Conservation (phyloP, 495 filamentous ascomycete genomes). For the Xylaria acuta region DNA sequence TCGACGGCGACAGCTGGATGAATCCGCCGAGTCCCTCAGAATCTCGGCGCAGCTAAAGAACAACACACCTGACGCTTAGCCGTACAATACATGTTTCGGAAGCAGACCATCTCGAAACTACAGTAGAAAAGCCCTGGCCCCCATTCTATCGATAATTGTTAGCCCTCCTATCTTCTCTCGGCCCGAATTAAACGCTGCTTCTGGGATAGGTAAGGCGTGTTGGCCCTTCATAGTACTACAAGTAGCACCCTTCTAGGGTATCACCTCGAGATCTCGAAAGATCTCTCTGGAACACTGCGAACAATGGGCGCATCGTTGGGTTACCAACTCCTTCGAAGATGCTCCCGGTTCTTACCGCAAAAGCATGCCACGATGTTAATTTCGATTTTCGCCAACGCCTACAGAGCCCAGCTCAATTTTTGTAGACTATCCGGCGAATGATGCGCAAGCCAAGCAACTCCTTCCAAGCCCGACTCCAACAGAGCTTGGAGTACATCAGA, state of each 20-base stretch:
- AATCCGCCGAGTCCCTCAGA: not conserved
- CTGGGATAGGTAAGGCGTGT: not conserved
- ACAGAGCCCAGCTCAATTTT: not conserved
- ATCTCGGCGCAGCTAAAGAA: not conserved
- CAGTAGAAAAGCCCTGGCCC: constrained; percentile 12
- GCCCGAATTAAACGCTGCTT: not conserved
- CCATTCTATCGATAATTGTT: not conserved
- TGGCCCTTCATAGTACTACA: not conserved
- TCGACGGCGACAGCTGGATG: not conserved
- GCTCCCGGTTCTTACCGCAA: not conserved
- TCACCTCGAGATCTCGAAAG: not conserved
- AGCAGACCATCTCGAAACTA: not conserved
- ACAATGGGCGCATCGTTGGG: not conserved
- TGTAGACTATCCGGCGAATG: not conserved
- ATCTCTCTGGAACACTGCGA: not conserved
- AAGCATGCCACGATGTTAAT: not conserved
- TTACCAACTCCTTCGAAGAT: not conserved
- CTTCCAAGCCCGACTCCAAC: not conserved
- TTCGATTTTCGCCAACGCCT: not conserved
- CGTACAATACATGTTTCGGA: constrained; percentile 2
- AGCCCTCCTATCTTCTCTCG: not conserved
- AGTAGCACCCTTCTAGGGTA: not conserved
- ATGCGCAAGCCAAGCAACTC: not conserved
- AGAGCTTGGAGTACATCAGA: not conserved
- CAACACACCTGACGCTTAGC: not conserved